Evolutionary conservation across 148 eudicot genomes (phyloP).

Genomic region (Euryodendron excelsum): DNA sequence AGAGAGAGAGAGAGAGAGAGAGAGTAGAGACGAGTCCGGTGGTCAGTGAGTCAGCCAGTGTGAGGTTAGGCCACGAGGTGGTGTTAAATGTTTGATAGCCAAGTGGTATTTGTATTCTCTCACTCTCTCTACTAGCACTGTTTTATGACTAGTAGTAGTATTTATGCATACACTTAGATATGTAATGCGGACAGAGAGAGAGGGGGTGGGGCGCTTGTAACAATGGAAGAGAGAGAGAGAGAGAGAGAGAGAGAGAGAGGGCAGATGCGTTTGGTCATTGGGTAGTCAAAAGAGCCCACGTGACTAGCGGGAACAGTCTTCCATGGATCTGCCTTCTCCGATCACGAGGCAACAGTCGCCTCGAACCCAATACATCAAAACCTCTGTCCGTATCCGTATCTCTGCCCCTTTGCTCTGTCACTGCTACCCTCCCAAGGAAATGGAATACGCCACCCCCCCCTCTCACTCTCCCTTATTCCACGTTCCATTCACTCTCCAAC

Average conservation of each 20-base stretch:
- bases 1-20: background rate
- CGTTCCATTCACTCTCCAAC: background rate
- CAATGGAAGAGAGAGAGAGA: background rate
- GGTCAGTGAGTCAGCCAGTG: no score
- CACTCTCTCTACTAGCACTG: no score
- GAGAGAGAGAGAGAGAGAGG: background rate
- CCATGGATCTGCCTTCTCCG: constrained; percentile 94
- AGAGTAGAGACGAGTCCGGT: no score
- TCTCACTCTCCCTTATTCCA: background rate
- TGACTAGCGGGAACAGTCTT: constrained; percentile 85
- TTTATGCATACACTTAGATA: no score
- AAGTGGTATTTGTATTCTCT: no score
- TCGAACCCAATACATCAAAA: constrained; percentile 17
- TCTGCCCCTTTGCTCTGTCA: constrained; percentile 15
- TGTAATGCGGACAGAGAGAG: no score
- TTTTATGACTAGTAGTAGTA: no score
- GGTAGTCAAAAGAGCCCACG: constrained; percentile 73
- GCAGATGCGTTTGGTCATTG: constrained; percentile 22
- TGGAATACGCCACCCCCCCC: constrained; percentile 20
- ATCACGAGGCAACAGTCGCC: constrained; percentile 70
- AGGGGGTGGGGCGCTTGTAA: background rate
- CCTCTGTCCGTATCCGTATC: constrained; percentile 30
- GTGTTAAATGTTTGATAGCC: no score
- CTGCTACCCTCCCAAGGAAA: constrained; percentile 43
- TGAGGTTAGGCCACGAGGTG: no score